Evolutionary conservation across 208 protist species (phyloP).

Genomic region (Wallacemonas collosoma): DNA sequence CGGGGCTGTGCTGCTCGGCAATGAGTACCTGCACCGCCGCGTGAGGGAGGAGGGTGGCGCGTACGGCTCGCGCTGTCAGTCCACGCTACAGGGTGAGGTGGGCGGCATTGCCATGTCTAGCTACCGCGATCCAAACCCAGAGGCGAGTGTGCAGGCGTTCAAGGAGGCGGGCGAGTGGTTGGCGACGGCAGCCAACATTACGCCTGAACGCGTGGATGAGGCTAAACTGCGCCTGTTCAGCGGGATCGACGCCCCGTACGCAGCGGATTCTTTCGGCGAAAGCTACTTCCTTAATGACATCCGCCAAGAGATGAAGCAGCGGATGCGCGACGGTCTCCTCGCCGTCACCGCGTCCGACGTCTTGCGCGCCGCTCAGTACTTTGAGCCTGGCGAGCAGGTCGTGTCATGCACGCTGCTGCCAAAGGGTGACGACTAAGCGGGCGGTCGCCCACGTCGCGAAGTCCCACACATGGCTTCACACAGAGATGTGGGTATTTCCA

Average conservation of each 20-base stretch:
- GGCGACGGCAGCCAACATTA: constrained; percentile 56
- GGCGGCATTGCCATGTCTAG: constrained; percentile 85
- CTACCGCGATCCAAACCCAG: constrained; percentile 87
- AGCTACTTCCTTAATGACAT: constrained; percentile 82
- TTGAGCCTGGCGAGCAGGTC: constrained; percentile 19
- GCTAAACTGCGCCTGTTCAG: constrained; percentile 89
- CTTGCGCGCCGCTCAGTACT: constrained; percentile 57
- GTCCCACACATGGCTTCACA: too few species aligned
- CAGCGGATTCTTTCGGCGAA: constrained; percentile 81
- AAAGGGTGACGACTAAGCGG: background rate
- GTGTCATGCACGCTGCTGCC: constrained; percentile 12
- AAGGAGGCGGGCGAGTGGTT: constrained; percentile 72
- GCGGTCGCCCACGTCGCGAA: too few species aligned
- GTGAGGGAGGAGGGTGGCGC: constrained; percentile 92
- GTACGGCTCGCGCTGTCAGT: constrained; percentile 71
- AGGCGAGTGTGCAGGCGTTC: constrained; percentile 69
- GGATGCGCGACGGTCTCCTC: constrained; percentile 76
- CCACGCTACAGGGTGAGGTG: constrained; percentile 74
- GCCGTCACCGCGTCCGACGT: constrained; percentile 68
- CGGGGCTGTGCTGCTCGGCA: constrained; percentile 67
- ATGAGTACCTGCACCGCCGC: constrained; percentile 89
- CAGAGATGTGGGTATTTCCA: too few species aligned
- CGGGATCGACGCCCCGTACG: constrained; percentile 85
- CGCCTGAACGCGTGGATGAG: constrained; percentile 67
- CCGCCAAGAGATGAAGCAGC: constrained; percentile 65